Evolutionary conservation across 192 early-diverging fungal genomes (phyloP), one percentile per base, ranked within the genome.

Genomic region (Umbelopsis sp.): DNA sequence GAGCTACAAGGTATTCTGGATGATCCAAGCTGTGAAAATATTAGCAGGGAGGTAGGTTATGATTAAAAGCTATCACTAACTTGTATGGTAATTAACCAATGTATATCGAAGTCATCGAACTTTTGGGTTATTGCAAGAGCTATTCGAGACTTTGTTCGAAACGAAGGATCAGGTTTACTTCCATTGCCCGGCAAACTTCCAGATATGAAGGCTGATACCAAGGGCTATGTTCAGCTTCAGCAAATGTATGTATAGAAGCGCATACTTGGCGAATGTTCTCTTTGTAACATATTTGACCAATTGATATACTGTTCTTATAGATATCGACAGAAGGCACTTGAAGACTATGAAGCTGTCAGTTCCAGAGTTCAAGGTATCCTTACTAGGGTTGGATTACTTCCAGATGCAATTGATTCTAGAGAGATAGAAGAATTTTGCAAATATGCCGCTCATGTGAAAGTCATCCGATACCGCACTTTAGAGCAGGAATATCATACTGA

Each of bases 141-240:
- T 0, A 78, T 95, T 21, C 81, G 87, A 53, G 87, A 94, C 22
- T 98, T 96, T 81, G 85, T 95, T 12, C 81, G 84, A 26, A 86
- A 89, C 49, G 89, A 94, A 70, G 83, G 89, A 2, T 68, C 82
- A 24, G 93, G 93, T 6, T 76, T 79, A 50, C 83, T 99, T 32
- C 97, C 97, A 1, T 77, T 96, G 16, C 86, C 92, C 2, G 97
- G 97, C 7, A 79, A 82, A 24, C 86, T 99, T 22, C 96, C 97
- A 0, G 97, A 99, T 79, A 99, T 99, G 97, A 98, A 99, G 77
- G 87, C 97, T 7, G 94, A 99, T 73, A 98, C 96, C 2, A 85
- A 86, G 25, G 89, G 90, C 43, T 99, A 92, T 77, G 89, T 99
- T 20, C 78, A 74, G 9, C 80, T 99, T 62, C 96, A 97, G 78